Percentiles rank a stretch among this genome's conserved stretches.
These are phyloP conservation scores for Hymenotorrendiella dingleyae DNA, from an alignment of 2,329 filamentous ascomycete genomes.

Conservation along the genomic window DNA sequence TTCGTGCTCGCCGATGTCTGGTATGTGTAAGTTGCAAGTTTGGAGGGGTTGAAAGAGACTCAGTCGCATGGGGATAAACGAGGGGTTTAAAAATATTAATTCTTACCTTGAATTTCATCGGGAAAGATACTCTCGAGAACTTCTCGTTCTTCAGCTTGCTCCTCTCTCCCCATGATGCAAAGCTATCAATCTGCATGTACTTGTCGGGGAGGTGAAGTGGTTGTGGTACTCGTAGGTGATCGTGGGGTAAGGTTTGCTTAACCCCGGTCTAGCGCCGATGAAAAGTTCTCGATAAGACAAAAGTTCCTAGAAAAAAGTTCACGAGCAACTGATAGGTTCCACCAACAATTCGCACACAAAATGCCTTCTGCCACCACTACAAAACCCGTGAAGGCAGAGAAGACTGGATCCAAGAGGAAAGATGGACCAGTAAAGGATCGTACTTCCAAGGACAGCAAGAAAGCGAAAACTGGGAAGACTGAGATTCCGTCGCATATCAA, in stretches of 20 bases:
- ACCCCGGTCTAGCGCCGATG: slow-evolving; percentile 20
- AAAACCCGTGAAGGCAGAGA: slow-evolving; percentile 41
- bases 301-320: slow-evolving; percentile 12
- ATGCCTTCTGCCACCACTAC: slow-evolving; percentile 34
- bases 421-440: slow-evolving; percentile 34
- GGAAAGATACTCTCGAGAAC: slow-evolving; percentile 98
- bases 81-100: neutral
- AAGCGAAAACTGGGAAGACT: slow-evolving; percentile 37
- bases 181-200: slow-evolving; percentile 4
- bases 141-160: slow-evolving; percentile 92
- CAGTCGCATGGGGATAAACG: no score
- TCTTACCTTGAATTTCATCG: slow-evolving; percentile 84
- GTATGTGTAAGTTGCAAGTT: slow-evolving; percentile 9
- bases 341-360: slow-evolving; percentile 10
- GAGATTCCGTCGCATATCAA: slow-evolving; percentile 1
- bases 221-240: slow-evolving; percentile 3
- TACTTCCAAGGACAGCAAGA: slow-evolving; percentile 42
- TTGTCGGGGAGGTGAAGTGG: neutral
- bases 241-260: slow-evolving; percentile 9
- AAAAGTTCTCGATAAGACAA: slow-evolving; percentile 15
- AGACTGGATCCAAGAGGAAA: slow-evolving; percentile 35
- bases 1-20: slow-evolving; percentile 85
- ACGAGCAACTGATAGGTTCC: neutral
- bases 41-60: slow-evolving; percentile 1
- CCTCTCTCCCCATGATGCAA: slow-evolving; percentile 63